Evolutionary conservation across 257 asterid species (phyloP).

Genomic region (Solanum okadae): DNA sequence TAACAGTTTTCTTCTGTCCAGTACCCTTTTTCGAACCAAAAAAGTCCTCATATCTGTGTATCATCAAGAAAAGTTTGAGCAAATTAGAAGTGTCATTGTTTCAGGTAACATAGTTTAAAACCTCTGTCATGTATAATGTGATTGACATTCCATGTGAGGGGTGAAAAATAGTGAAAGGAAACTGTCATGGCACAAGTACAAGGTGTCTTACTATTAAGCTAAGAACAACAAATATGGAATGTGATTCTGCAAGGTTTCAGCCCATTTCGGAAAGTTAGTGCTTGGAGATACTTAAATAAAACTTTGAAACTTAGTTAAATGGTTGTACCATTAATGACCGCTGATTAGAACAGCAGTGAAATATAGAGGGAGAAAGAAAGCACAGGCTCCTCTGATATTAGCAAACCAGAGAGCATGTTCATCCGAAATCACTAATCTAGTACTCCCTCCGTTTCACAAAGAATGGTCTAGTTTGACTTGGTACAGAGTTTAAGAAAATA

Average conservation of each 20-base stretch:
- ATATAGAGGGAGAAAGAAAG: background rate
- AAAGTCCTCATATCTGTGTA: slow-evolving; percentile 41
- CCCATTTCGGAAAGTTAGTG: background rate
- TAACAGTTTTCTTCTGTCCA: slow-evolving; percentile 40
- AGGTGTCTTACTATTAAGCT: background rate
- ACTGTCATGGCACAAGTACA: background rate
- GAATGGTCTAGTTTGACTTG: too few species aligned
- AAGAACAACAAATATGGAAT: background rate
- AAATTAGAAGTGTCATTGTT: background rate
- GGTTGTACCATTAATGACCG: background rate
- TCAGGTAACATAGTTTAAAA: background rate
- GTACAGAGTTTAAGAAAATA: too few species aligned
- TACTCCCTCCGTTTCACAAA: too few species aligned
- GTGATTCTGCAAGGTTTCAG: background rate
- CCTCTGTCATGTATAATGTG: background rate
- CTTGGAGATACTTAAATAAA: background rate
- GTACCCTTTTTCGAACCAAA: slow-evolving; percentile 39
- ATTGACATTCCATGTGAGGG: background rate
- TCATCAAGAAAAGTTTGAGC: background rate
- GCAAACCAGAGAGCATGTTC: background rate
- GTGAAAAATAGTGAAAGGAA: background rate
- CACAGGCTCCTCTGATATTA: background rate
- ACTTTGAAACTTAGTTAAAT: background rate
- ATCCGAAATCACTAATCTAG: background rate
- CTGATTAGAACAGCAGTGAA: background rate